These are phyloP conservation scores for Pseudogymnoascus sp. DNA, from an alignment of 2,329 filamentous ascomycete species.

Conservation along the genomic window DNA sequence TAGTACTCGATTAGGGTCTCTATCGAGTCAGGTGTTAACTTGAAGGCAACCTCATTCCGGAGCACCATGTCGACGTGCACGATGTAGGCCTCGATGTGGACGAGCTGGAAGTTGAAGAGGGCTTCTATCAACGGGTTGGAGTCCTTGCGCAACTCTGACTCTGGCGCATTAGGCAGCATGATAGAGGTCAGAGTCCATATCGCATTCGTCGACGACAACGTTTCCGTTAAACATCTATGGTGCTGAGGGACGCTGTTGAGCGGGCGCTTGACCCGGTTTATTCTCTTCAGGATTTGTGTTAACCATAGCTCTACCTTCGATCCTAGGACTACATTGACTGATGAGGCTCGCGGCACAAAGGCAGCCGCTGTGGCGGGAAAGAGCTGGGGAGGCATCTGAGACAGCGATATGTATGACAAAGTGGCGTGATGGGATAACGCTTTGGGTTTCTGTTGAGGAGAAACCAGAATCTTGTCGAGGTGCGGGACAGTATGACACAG, in stretches of 20 bases:
- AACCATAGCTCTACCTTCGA: slow-evolving; percentile 94
- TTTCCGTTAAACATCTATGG: slow-evolving; percentile 91
- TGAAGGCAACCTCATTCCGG: slow-evolving; percentile 95
- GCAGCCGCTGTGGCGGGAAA: slow-evolving; percentile 92
- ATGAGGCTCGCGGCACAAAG: slow-evolving; percentile 83
- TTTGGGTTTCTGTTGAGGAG: neutral
- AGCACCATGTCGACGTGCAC: slow-evolving; percentile 99
- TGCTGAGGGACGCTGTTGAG: slow-evolving; percentile 96
- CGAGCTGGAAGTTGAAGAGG: slow-evolving; percentile 84
- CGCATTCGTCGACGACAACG: slow-evolving; percentile 77
- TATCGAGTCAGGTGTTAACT: slow-evolving; percentile 91
- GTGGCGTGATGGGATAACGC: neutral
- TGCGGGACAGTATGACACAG: neutral
- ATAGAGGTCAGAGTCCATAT: slow-evolving; percentile 92
- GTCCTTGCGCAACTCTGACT: slow-evolving; percentile 76
- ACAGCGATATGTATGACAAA: neutral
- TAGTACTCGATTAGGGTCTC: slow-evolving; percentile 90
- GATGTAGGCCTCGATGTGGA: slow-evolving; percentile 94
- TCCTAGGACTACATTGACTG: slow-evolving; percentile 88
- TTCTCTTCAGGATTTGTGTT: slow-evolving; percentile 91
- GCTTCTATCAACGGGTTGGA: slow-evolving; percentile 76
- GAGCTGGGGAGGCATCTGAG: slow-evolving; percentile 77
- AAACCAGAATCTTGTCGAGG: neutral
- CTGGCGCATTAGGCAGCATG: slow-evolving; percentile 85
- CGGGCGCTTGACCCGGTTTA: slow-evolving; percentile 93